Evolutionary conservation across 2,329 filamentous ascomycete genomes (phyloP), one percentile per base, ranked within the genome.

Genomic region (Hymenotorrendiella dingleyae): DNA sequence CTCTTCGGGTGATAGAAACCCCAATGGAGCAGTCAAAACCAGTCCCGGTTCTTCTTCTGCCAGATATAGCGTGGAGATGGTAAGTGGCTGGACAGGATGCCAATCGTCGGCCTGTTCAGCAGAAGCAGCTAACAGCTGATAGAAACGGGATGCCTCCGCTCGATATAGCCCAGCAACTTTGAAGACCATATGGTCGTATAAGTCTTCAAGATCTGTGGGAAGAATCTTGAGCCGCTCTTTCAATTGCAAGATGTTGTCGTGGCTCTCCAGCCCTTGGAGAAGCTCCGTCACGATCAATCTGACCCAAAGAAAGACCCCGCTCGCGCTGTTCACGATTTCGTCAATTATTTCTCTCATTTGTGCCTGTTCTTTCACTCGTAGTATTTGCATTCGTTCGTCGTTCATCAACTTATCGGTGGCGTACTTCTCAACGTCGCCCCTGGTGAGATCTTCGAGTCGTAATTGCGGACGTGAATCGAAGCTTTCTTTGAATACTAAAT

Each of bases 241-340:
- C n/a, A 45, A 33, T 3, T 36, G 11, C 11, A 10, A 20, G 7
- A 20, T 4, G 19, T 12, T 10, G 22, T 37, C 35, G 8, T 28
- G 22, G 22, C 28, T 28, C 7, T 23, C 14, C 26, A 37, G 21
- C 11, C 45, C 46, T 4, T 21, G 16, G 1, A 51, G 11, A 1
- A 57, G 36, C 2, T 43, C 32, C 3, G 26, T 16, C 2, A 56
- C 45, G 5, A 58, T 54, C 5, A 58, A 22, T 9, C 17, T 14
- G 6, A 54, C 46, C 55, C 53, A 58, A 1, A 58, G 42, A 30
- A 58, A 58, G 3, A 58, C 47, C 7, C 55, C 55, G 4, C 40
- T 26, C 2, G 55, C 47, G 16, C 34, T 50, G 4, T 39, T 8
- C 8, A 43, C 43, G 28, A 55, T 46, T 2, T 45, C 22, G 2